Base-by-base conservation (phyloP, 2,329 filamentous ascomycete species). In the Fusarium armeniacum region DNA sequence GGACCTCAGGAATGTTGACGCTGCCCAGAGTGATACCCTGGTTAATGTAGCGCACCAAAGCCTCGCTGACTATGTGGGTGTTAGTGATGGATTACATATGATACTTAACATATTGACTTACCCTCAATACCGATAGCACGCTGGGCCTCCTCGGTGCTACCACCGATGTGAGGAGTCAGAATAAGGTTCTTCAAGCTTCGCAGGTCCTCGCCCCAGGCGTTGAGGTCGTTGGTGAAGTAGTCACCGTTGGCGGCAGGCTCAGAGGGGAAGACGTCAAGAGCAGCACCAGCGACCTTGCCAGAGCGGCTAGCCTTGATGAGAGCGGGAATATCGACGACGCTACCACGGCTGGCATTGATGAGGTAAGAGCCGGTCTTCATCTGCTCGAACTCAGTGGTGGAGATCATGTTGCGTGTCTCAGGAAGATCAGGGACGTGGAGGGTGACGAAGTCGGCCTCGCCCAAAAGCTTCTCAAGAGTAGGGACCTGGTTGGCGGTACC, bases 111-210 rank as follows among this genome's bases (percentile, higher is more conserved):
- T 22, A 38, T 46, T 41, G 44, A 70, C 78, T 58, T 80, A 87
- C 87, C 87, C 85, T 99, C 96, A 44, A 97, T 87, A 73, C 96
- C 96, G 78, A 99, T 99, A 18, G 96, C 95, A 62, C 93, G 91
- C 83, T 99, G 96, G 7, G 96, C 96, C 82, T 99, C 96, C 82
- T 99, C 96, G 1, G 96, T 99, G 81, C 93, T 97, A 58, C 96
- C 96, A 74, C 96, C 96, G 77, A 99, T 98, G 80, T 99, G 96
- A 24, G 96, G 96, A 2, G 95, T 97, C 51, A 99, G 86, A 73
- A 99, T 97, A 72, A 99, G 85, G 83, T 99, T 99, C 82, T 91
- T 96, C 64, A 98, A 84, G 54, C 87, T 87, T 56, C 93, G 89
- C 49, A 99, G 87, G 66, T 98, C 94, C 76, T 94, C 90, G 30